These are phyloP conservation scores for Butyriboletus appendiculatus DNA, from an alignment of 1,284 basidiomycete species.

Conservation along the genomic window DNA sequence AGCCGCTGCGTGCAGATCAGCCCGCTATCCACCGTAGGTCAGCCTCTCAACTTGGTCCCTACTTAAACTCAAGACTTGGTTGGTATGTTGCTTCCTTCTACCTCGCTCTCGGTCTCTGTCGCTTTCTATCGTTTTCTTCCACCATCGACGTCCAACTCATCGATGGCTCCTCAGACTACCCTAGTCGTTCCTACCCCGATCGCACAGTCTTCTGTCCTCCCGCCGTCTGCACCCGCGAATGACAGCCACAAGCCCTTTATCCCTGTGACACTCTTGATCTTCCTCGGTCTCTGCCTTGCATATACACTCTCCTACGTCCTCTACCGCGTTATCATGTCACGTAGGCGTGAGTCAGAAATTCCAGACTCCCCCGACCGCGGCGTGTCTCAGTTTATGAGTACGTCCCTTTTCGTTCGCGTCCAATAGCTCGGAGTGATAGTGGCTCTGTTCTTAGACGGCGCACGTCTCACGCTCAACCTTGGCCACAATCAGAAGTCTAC, in stretches of 20 bases:
- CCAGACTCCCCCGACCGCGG: slow-evolving; percentile 26
- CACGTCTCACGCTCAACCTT: slow-evolving; percentile 29
- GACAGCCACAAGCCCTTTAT: slow-evolving; percentile 8
- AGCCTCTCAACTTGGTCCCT: slow-evolving; percentile 24
- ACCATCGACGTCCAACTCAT: not conserved
- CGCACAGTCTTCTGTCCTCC: slow-evolving; percentile 1
- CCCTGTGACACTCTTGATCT: slow-evolving; percentile 22
- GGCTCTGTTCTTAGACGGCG: slow-evolving; percentile 18
- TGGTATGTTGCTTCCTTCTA: slow-evolving; percentile 17
- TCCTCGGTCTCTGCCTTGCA: slow-evolving; percentile 28
- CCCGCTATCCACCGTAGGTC: slow-evolving; percentile 10
- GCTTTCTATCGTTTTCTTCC: slow-evolving; percentile 10
- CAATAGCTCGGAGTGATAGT: not conserved
- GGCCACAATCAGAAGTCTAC: slow-evolving; percentile 6
- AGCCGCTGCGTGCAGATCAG: slow-evolving; percentile 9
- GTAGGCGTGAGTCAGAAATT: slow-evolving; percentile 10
- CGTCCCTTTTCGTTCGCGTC: slow-evolving; percentile 2
- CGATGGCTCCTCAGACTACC: slow-evolving; percentile 30
- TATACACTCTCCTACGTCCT: slow-evolving; percentile 31
- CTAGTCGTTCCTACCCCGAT: not conserved
- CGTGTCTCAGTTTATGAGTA: slow-evolving; percentile 33
- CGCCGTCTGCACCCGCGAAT: not conserved
- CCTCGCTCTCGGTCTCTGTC: slow-evolving; percentile 5
- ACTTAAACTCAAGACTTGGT: slow-evolving; percentile 8
- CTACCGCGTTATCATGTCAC: slow-evolving; percentile 27